phyloP scores from a whole-genome alignment of 2,329 filamentous ascomycete species.

The Biscogniauxia marginata region DNA sequence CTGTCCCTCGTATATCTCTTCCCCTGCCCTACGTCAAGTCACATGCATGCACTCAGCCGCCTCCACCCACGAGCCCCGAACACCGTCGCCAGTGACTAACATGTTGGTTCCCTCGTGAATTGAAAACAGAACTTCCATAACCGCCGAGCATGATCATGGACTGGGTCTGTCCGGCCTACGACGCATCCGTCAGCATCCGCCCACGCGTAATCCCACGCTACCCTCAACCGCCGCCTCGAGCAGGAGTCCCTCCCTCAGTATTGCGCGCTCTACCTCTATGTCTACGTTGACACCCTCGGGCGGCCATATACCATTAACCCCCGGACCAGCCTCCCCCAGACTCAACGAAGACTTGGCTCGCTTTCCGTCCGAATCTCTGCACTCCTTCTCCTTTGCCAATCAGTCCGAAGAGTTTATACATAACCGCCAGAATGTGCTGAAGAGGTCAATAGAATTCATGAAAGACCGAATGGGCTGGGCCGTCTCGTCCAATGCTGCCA shows the following conservation, averaged over 20 bases:
- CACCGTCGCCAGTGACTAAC: constrained; percentile 25
- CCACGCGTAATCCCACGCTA: constrained; percentile 62
- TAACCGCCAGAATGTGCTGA: constrained; percentile 87
- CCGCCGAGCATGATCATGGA: constrained; percentile 85
- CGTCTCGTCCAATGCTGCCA: constrained; percentile 65
- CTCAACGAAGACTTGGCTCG: constrained; percentile 86
- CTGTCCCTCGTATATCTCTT: neutral
- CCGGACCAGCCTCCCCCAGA: constrained; percentile 69
- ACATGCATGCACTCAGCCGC: constrained; percentile 19
- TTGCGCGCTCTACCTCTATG: constrained; percentile 71
- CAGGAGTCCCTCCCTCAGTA: constrained; percentile 54
- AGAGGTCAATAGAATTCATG: constrained; percentile 95
- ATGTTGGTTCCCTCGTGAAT: constrained; percentile 21
- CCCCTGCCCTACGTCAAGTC: constrained; percentile 10
- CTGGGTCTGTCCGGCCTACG: constrained; percentile 82
- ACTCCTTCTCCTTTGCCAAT: constrained; percentile 97
- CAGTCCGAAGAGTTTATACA: constrained; percentile 91
- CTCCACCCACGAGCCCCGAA: no score
- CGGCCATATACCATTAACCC: constrained; percentile 52
- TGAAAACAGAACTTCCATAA: constrained; percentile 68
- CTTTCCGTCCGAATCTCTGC: constrained; percentile 92
- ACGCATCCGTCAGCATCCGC: constrained; percentile 86
- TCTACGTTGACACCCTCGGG: constrained; percentile 62
- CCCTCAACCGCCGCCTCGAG: constrained; percentile 64
- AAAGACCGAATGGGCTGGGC: constrained; percentile 85